Conservation (phyloP, 768 basidiomycete genomes). For the Lactarius trivialis region DNA sequence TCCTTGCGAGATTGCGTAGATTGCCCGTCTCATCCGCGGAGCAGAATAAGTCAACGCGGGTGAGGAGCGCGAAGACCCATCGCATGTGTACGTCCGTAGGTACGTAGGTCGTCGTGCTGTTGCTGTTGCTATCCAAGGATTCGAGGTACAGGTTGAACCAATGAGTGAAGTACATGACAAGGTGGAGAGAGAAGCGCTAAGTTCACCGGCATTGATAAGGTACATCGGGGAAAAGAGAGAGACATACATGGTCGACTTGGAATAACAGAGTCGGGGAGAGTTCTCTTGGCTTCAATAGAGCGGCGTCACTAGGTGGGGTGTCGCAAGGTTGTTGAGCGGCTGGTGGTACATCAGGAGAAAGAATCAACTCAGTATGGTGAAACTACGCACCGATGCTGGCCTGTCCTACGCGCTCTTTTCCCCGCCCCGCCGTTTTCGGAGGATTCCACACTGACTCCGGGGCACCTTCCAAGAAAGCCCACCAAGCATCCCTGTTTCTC, state of each 20-base stretch:
- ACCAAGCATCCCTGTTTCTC: conserved; percentile 72
- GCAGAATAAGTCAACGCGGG: conserved; percentile 60
- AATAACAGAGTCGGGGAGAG: conserved; percentile 52
- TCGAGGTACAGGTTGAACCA: conserved; percentile 67
- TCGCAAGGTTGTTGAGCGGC: neutral
- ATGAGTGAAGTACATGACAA: conserved; percentile 78
- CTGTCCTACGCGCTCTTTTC: conserved; percentile 21
- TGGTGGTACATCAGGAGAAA: conserved; percentile 1
- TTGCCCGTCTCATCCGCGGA: conserved; percentile 71
- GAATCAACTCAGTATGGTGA: conserved; percentile 13
- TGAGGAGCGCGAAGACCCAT: conserved; percentile 74
- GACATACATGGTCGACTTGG: conserved; percentile 60
- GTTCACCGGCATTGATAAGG: conserved; percentile 15
- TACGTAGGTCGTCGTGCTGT: conserved; percentile 29
- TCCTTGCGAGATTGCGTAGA: conserved; percentile 69
- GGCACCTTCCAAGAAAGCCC: conserved; percentile 65
- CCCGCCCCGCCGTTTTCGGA: conserved; percentile 34
- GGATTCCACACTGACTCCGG: conserved; percentile 65
- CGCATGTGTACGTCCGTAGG: conserved; percentile 52
- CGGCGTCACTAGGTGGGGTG: neutral
- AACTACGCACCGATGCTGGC: neutral
- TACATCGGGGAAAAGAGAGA: neutral
- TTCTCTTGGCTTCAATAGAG: conserved; percentile 29
- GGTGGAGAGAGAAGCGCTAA: conserved; percentile 63
- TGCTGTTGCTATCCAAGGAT: conserved; percentile 22